Conservation (phyloP, 169 alveolate genomes). For the Plasmodium sp. region DNA sequence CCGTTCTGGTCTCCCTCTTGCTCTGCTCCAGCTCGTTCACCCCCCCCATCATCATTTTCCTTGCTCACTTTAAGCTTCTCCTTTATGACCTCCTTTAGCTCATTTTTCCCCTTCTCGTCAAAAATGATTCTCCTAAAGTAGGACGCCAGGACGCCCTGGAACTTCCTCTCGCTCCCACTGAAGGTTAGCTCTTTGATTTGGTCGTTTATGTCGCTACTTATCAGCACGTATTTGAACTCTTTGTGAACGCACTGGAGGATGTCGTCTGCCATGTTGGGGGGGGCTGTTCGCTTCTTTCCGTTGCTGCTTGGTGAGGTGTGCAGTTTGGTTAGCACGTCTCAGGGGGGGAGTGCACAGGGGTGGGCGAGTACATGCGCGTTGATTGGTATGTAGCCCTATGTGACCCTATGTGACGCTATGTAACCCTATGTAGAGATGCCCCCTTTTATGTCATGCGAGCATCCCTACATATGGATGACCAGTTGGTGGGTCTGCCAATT, state of each 20-base stretch:
- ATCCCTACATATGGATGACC: background rate
- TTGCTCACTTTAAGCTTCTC: slow-evolving; percentile 70
- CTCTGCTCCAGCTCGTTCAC: slow-evolving; percentile 3
- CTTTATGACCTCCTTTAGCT: slow-evolving; percentile 76
- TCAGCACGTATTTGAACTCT: slow-evolving; percentile 80
- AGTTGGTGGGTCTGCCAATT: background rate
- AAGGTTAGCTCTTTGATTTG: slow-evolving; percentile 78
- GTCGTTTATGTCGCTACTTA: slow-evolving; percentile 82
- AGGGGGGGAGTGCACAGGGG: background rate
- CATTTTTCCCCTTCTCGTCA: slow-evolving; percentile 75
- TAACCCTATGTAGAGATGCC: background rate
- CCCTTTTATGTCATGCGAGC: background rate
- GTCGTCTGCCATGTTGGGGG: slow-evolving; percentile 52
- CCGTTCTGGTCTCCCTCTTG: background rate
- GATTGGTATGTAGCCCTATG: background rate
- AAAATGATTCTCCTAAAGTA: slow-evolving; percentile 79
- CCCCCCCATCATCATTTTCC: slow-evolving; percentile 27
- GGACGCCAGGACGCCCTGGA: slow-evolving; percentile 74
- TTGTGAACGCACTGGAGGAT: slow-evolving; percentile 73
- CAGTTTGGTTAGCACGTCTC: background rate
- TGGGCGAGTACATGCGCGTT: background rate
- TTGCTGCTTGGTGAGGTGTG: background rate
- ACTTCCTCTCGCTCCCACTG: slow-evolving; percentile 81
- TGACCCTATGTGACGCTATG: too few relatives aligned
- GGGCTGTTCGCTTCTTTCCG: background rate